phyloP scores from a whole-genome alignment of 257 asterid genomes.

The Nicotiana undulata region DNA sequence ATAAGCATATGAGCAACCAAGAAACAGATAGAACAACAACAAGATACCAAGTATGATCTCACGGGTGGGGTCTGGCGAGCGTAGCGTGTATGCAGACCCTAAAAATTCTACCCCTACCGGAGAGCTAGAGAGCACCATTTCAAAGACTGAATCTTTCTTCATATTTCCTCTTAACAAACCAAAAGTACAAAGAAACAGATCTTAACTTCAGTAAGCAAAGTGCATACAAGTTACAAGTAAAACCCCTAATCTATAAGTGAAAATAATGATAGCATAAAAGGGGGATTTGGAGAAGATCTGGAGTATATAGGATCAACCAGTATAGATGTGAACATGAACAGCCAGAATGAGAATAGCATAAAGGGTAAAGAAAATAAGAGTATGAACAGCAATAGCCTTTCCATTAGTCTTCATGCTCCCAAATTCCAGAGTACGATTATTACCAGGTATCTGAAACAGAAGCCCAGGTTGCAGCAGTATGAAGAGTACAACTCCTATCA shows the following conservation, averaged over 20 bases:
- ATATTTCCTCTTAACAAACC: neutral
- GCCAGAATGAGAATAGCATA: constrained; percentile 69
- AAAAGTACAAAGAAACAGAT: neutral
- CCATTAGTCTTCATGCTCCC: constrained; percentile 88
- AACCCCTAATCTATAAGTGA: neutral
- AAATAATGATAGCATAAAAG: neutral
- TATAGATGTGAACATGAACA: constrained; percentile 71
- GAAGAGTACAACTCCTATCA: constrained; percentile 75
- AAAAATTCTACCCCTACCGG: too few relatives aligned
- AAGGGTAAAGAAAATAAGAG: constrained; percentile 67
- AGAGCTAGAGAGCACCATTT: too few relatives aligned
- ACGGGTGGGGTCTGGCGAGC: too few relatives aligned
- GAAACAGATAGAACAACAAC: too few relatives aligned
- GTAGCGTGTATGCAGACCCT: too few relatives aligned
- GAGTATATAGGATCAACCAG: constrained; percentile 36
- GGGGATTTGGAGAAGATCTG: neutral
- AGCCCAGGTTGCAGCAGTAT: constrained; percentile 69
- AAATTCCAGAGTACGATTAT: constrained; percentile 48
- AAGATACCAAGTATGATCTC: too few relatives aligned
- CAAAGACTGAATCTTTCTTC: neutral
- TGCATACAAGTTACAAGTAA: neutral
- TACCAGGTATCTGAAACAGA: constrained; percentile 73
- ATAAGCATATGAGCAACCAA: too few relatives aligned
- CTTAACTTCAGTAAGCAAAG: neutral
- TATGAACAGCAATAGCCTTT: constrained; percentile 70